phyloP scores from a whole-genome alignment of 2,329 filamentous ascomycete species.

The Elsinoe arachidis region DNA sequence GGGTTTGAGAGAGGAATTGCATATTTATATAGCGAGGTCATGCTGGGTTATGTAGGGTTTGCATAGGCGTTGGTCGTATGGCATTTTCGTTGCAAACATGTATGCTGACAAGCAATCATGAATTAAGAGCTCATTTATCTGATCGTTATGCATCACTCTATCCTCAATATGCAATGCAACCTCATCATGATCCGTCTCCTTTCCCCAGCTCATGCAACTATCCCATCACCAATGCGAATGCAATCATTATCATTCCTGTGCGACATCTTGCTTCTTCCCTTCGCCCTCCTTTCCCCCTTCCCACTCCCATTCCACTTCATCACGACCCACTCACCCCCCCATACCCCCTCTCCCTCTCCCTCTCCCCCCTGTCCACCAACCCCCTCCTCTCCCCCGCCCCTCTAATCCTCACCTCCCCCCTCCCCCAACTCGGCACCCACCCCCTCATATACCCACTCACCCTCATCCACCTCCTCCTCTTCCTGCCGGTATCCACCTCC shows the following conservation, averaged over 20 bases:
- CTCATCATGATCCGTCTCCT: not conserved
- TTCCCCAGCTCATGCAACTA: not conserved
- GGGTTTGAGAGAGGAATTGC: constrained; percentile 46
- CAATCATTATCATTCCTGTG: not conserved
- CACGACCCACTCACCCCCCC: not conserved
- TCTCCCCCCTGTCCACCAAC: not conserved
- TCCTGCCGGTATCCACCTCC: constrained; percentile 33
- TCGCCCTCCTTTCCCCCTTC: not conserved
- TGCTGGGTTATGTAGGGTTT: too few relatives aligned
- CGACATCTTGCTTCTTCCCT: not conserved
- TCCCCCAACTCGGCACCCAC: constrained; percentile 49
- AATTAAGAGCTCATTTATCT: too few relatives aligned
- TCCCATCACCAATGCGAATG: not conserved
- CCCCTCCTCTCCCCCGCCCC: not conserved
- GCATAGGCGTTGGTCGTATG: not conserved
- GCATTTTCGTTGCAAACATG: not conserved
- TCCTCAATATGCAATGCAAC: not conserved
- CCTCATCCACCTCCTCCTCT: constrained; percentile 41
- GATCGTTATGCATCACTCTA: too few relatives aligned
- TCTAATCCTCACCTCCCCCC: constrained; percentile 15
- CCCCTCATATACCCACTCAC: constrained; percentile 59
- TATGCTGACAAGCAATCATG: too few relatives aligned
- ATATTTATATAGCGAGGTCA: not conserved
- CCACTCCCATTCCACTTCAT: not conserved
- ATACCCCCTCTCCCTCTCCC: not conserved